A percentile compares a stretch with the other conserved stretches of the same genome.
Evolutionary conservation across 2,329 filamentous ascomycete genomes (phyloP).

Genomic region (Aspergillus cejpii): DNA sequence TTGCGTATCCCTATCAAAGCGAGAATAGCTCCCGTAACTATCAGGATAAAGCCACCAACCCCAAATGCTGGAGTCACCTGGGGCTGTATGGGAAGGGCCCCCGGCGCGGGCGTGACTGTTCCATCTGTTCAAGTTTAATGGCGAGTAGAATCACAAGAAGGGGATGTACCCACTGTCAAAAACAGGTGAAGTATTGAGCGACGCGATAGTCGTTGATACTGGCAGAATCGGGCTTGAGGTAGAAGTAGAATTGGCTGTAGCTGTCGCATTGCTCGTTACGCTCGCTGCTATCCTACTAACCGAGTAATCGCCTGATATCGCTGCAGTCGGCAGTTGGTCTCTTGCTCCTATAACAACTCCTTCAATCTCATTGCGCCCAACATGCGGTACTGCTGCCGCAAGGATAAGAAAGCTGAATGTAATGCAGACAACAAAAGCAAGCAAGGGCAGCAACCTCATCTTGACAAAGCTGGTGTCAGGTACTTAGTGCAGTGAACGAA

Average conservation of each 20-base stretch:
- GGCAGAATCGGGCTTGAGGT: conserved; percentile 8
- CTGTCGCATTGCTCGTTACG: conserved; percentile 9
- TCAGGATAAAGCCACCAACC: conserved; percentile 68
- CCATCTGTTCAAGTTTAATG: conserved; percentile 10
- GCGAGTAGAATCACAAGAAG: background rate
- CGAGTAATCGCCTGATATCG: conserved; percentile 9
- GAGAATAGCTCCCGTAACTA: conserved; percentile 65
- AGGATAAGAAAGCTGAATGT: conserved; percentile 10
- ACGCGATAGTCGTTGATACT: conserved; percentile 21
- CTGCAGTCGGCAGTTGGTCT: conserved; percentile 9
- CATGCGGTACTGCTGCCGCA: conserved; percentile 9
- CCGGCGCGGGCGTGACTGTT: conserved; percentile 19
- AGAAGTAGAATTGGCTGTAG: conserved; percentile 10
- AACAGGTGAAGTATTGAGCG: conserved; percentile 18
- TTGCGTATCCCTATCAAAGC: conserved; percentile 77
- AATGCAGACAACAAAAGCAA: conserved; percentile 13
- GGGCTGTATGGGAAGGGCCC: conserved; percentile 62
- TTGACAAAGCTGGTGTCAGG: background rate
- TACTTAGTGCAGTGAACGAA: background rate
- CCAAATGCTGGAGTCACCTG: conserved; percentile 72
- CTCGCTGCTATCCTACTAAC: conserved; percentile 2
- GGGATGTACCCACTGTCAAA: conserved; percentile 10
- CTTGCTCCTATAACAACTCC: conserved; percentile 4
- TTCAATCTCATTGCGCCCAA: conserved; percentile 5
- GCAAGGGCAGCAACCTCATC: conserved; percentile 12